Evolutionary conservation across 2,329 filamentous ascomycete genomes (phyloP).

Genomic region (Grosmannia clavigera): DNA sequence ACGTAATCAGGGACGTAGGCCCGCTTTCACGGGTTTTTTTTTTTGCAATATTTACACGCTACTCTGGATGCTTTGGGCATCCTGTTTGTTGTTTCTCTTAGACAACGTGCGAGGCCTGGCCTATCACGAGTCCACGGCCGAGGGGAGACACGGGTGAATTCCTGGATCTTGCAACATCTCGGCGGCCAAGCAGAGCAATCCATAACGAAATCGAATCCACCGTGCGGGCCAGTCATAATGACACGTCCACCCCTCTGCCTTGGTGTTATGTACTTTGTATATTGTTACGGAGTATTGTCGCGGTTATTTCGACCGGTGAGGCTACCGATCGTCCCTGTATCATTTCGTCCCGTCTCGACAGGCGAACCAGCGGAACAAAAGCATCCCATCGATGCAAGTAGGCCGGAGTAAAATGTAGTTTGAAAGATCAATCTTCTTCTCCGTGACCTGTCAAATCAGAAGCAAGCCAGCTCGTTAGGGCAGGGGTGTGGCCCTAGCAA

Average conservation of each 20-base stretch:
- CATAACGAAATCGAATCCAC: conserved; percentile 10
- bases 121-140: conserved; percentile 8
- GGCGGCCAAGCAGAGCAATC: conserved; percentile 7
- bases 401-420: too few relatives aligned
- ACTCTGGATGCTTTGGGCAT: background rate
- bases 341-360: too few relatives aligned
- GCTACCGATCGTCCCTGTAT: too few relatives aligned
- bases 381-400: too few relatives aligned
- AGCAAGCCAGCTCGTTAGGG: background rate
- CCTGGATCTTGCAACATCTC: background rate
- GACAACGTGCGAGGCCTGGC: conserved; percentile 9
- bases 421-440: too few relatives aligned
- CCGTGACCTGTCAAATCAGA: too few relatives aligned
- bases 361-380: too few relatives aligned
- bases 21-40: background rate
- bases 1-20: conserved; percentile 18
- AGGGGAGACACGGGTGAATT: background rate
- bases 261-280: too few relatives aligned
- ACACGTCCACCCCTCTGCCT: background rate
- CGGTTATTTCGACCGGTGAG: too few relatives aligned
- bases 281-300: too few relatives aligned
- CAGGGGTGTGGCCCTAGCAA: background rate
- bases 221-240: background rate
- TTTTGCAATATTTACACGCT: background rate
- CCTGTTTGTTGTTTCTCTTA: conserved; percentile 11